Conservation (phyloP, 2,329 filamentous ascomycete species). For the Monosporascus sp. region DNA sequence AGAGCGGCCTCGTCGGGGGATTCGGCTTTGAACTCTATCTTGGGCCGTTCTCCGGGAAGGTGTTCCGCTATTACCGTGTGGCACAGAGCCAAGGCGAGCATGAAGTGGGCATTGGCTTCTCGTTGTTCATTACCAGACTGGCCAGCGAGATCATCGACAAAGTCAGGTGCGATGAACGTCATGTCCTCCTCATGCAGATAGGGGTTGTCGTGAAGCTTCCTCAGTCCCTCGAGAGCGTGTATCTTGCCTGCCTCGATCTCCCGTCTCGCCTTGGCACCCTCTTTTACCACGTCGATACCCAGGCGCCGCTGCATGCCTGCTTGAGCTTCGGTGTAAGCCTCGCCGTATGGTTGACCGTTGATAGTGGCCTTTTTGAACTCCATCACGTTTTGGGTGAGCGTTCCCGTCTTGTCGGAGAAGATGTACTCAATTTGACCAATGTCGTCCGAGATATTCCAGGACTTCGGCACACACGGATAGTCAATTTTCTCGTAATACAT, state of each 20-base stretch:
- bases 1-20: slow-evolving; percentile 94
- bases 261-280: slow-evolving; percentile 63
- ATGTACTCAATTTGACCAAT: slow-evolving; percentile 98
- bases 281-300: slow-evolving; percentile 80
- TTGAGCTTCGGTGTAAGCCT: slow-evolving; percentile 95
- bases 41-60: slow-evolving; percentile 81
- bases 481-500: slow-evolving; percentile 98
- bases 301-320: slow-evolving; percentile 91
- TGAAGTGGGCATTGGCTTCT: slow-evolving; percentile 77
- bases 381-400: slow-evolving; percentile 89
- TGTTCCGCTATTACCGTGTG: slow-evolving; percentile 93
- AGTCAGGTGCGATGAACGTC: slow-evolving; percentile 89
- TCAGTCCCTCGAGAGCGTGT: slow-evolving; percentile 66
- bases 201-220: slow-evolving; percentile 78
- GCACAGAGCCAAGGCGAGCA: slow-evolving; percentile 91
- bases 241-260: slow-evolving; percentile 76
- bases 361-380: slow-evolving; percentile 99
- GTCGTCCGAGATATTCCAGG: slow-evolving; percentile 98
- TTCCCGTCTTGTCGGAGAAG: slow-evolving; percentile 92
- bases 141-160: slow-evolving; percentile 75
- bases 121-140: slow-evolving; percentile 72
- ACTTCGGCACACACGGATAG: slow-evolving; percentile 92
- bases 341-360: slow-evolving; percentile 93
- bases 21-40: slow-evolving; percentile 92
- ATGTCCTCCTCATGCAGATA: slow-evolving; percentile 86